Evolutionary conservation across 257 asterid species (phyloP).

Genomic region (Cinchona pubescens): DNA sequence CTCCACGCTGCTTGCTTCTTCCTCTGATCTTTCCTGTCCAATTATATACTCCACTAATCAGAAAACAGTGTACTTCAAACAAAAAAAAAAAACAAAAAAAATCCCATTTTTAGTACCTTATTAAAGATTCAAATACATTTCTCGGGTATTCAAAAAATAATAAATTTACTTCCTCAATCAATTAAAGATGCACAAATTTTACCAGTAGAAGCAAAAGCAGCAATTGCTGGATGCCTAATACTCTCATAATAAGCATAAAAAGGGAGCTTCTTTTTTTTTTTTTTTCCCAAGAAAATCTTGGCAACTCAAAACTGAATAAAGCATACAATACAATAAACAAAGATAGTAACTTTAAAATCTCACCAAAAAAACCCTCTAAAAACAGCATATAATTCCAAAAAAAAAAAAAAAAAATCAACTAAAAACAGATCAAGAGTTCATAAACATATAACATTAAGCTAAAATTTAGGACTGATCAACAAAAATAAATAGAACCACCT

Average conservation of each 20-base stretch:
- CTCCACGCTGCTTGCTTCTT: constrained; percentile 67
- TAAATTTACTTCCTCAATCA: background rate
- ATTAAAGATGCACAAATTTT: background rate
- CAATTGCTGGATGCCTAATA: background rate
- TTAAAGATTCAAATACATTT: background rate
- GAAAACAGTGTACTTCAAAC: constrained; percentile 4
- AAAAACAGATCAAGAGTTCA: background rate
- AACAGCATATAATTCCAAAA: background rate
- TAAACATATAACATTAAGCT: background rate
- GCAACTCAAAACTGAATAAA: background rate
- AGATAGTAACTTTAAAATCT: background rate
- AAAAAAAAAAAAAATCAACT: background rate
- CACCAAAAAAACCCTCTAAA: background rate
- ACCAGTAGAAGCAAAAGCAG: background rate
- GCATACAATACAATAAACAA: background rate
- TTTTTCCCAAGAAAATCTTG: background rate
- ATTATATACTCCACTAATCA: constrained; percentile 14
- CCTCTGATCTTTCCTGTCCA: constrained; percentile 21
- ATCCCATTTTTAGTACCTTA: background rate
- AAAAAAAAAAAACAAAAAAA: background rate
- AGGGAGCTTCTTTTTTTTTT: too few species aligned
- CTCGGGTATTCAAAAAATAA: background rate
- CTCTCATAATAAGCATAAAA: background rate
- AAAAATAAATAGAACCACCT: constrained; percentile 23
- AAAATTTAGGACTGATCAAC: constrained; percentile 23